Evolutionary conservation across 352 stramenopile genomes (phyloP), one percentile per base, ranked within the genome.

Genomic region (Pythium insidiosum): DNA sequence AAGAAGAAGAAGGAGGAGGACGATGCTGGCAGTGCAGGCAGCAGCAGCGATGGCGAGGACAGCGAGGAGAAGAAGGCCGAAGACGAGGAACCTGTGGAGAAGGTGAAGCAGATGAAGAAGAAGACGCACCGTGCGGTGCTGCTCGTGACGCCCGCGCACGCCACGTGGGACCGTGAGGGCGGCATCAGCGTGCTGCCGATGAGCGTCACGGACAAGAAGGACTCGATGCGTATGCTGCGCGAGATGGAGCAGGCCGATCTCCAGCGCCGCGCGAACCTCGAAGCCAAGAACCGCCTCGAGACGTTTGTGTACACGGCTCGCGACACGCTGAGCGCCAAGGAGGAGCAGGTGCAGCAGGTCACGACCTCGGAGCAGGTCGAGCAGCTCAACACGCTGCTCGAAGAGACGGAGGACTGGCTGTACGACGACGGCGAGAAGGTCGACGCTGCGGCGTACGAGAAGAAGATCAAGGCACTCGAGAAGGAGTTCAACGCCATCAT

Each of bases 241-340:
- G 72, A 80, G 39, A 81, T 92, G 53, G 75, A 84, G 34, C 61
- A 73, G 40, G 75, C 66, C 4, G 84, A 94, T 49, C 80, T 78
- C 48, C 50, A 68, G 39, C 76, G 82, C 47, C 64, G 63, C 21
- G 70, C 68, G 18, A 83, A 89, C 33, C 39, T 87, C 9, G 81
- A 88, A 41, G 79, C 86, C 24, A 95, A 95, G 56, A 97, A 97
- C 66, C 84, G 73, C 22, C 74, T 96, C 15, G 92, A 98, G 72
- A 78, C 70, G 25, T 96, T 96, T 53, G 93, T 98, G 38, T 97
- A 97, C 60, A 78, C 73, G 38, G 80, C 95, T 25, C 88, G 93
- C 40, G 94, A 97, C 43, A 84, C 88, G 26, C 56, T 97, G 10
- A 61, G 56, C 15, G 56, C 60, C 2, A 61, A 86, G 43, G 85